Evolutionary conservation across 305 asterid genomes (phyloP).

Genomic region (Rubia occidens): DNA sequence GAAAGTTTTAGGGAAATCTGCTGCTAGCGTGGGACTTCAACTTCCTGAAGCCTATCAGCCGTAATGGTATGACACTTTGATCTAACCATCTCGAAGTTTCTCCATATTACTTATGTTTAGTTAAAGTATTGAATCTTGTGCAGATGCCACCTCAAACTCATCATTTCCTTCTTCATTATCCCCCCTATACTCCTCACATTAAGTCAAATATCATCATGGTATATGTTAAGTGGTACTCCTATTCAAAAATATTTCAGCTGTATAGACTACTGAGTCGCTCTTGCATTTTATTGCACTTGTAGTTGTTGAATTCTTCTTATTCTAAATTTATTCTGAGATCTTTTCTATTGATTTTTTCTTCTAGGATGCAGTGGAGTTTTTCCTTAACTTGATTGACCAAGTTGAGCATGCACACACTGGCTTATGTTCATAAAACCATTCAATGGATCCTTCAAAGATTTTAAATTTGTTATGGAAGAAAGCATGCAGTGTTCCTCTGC

Average conservation of each 20-base stretch:
- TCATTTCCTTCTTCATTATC: not conserved
- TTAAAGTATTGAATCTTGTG: not conserved
- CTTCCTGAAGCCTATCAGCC: slow-evolving; percentile 73
- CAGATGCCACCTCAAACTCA: not conserved
- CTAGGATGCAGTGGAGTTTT: slow-evolving; percentile 92
- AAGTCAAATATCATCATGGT: not conserved
- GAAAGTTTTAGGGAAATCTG: slow-evolving; percentile 65
- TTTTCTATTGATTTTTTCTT: slow-evolving; percentile 26
- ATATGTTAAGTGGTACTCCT: not conserved
- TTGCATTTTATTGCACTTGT: slow-evolving; percentile 8
- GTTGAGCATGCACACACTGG: slow-evolving; percentile 61
- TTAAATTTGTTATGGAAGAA: slow-evolving; percentile 93
- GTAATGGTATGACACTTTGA: slow-evolving; percentile 26
- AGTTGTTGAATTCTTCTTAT: not conserved
- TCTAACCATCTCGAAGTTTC: not conserved
- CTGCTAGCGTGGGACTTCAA: slow-evolving; percentile 81
- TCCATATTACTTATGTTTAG: not conserved
- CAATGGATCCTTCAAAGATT: slow-evolving; percentile 69
- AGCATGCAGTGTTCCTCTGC: slow-evolving; percentile 78
- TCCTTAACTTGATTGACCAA: slow-evolving; percentile 88
- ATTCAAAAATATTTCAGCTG: not conserved
- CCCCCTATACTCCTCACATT: not conserved
- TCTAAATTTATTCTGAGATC: not conserved
- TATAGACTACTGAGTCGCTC: not conserved
- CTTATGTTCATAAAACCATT: slow-evolving; percentile 42